Conservation (phyloP, 371 early-diverging fungal genomes). For the Rhizomucor pusillus region DNA sequence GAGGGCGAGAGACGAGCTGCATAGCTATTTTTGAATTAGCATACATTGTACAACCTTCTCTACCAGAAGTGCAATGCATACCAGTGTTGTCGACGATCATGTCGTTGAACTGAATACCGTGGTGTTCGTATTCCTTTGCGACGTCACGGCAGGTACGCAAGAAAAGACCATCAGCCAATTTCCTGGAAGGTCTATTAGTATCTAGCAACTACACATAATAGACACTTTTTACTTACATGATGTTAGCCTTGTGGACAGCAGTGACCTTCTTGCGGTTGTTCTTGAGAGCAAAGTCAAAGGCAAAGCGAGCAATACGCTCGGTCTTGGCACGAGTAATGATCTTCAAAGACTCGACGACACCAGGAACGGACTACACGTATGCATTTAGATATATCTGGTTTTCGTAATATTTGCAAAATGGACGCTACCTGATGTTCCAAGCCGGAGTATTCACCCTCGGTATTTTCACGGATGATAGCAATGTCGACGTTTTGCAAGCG, state of each 20-base stretch:
- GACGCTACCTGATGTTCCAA: conserved; percentile 84
- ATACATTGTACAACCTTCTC: no score
- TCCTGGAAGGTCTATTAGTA: conserved; percentile 48
- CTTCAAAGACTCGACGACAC: conserved; percentile 98
- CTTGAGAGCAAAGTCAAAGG: conserved; percentile 96
- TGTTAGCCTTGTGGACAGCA: conserved; percentile 98
- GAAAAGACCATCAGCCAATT: conserved; percentile 97
- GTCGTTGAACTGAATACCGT: conserved; percentile 89
- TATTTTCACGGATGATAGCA: conserved; percentile 98
- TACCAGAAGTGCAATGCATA: conserved; percentile 96
- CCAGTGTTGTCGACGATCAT: conserved; percentile 98
- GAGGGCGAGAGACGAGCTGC: conserved; percentile 95
- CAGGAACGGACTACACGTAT: conserved; percentile 75
- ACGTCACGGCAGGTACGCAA: conserved; percentile 91
- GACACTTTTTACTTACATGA: conserved; percentile 70
- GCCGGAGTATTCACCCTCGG: conserved; percentile 98
- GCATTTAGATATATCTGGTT: background rate
- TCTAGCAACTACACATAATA: background rate
- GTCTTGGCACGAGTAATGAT: conserved; percentile 92
- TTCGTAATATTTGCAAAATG: background rate
- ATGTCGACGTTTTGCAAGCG: conserved; percentile 92
- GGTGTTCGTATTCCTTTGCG: conserved; percentile 85
- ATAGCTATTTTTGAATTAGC: conserved; percentile 50
- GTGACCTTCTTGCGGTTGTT: conserved; percentile 97
- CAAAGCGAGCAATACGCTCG: conserved; percentile 96